Percentiles rank a stretch among this genome's conserved stretches.
These are phyloP conservation scores for Hymenochaete sp. DNA, from an alignment of 1,284 basidiomycete genomes.

Conservation along the genomic window DNA sequence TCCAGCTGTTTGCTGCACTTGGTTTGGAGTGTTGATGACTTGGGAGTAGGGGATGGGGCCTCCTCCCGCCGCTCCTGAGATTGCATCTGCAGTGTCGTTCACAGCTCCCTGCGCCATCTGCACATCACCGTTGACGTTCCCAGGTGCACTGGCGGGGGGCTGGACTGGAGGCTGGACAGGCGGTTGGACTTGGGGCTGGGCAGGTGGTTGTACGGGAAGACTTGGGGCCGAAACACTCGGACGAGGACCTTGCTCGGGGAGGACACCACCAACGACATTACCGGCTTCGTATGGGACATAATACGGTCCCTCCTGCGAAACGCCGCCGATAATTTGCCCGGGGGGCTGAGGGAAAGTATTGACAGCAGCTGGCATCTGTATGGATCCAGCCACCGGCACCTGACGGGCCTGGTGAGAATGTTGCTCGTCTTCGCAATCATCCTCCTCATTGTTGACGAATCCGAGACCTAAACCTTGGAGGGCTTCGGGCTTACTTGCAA, in stretches of 20 bases:
- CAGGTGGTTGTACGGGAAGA: background rate
- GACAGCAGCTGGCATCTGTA: background rate
- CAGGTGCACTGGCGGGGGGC: background rate
- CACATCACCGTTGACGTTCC: background rate
- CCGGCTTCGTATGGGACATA: background rate
- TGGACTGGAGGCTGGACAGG: background rate
- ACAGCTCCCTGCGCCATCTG: background rate
- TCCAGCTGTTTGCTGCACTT: background rate
- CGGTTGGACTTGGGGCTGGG: background rate
- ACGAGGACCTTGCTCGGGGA: background rate
- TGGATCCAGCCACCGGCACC: background rate
- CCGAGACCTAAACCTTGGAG: background rate
- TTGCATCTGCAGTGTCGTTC: background rate
- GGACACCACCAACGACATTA: background rate
- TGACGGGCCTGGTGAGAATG: background rate
- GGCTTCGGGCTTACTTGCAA: constrained; percentile 9
- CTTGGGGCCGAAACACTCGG: background rate
- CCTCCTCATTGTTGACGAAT: background rate
- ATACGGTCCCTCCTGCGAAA: background rate
- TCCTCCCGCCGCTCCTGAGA: background rate
- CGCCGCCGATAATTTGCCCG: background rate
- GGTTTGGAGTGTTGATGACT: background rate
- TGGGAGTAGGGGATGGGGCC: background rate
- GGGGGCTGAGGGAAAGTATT: background rate
- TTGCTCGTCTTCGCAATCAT: background rate